Base-by-base conservation (phyloP, 1,284 basidiomycete genomes). In the Schizophyllum amplum region DNA sequence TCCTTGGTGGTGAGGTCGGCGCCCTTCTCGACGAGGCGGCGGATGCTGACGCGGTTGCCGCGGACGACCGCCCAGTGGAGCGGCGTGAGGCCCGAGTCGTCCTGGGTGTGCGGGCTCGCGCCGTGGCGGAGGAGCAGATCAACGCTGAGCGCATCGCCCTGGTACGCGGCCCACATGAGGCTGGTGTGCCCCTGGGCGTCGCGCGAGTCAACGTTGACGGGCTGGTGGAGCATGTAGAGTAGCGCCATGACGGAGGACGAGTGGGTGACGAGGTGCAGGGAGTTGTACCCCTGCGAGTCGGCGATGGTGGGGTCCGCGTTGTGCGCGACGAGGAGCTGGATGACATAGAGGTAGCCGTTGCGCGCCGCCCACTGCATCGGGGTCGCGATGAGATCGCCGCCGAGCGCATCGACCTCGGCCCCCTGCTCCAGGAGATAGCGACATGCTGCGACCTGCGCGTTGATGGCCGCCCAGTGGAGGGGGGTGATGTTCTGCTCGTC, bases 21-120 rank as follows among this genome's bases (percentile, higher is more conserved):
- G 0, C 94, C 94, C 17, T 89, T 89, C 62, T 93, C 87, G 11
- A 97, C 72, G 13, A 99, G 75, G 53, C 89, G 82, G 23, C 89
- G 80, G 56, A 99, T 96, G 67, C 92, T 94, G 49, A 83, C 75
- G 55, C 88, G 78, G 67, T 95, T 97, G 5, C 96, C 97, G 60
- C 94, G 85, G 11, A 99, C 96, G n/a, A 97, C 95, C 1, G 94
- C 95, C 97, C 97, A 99, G 69, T 99, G 97, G 54, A 99, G 77
- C 0, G 97, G 93, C 0, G 93, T 85, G 55, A 99, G 78, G 0
- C 94, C 94, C 0, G 82, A 73, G 61, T 91, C 86, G 68, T 99
- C 97, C 47, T 80, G 79, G 4, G 86, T 73, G 60, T 84, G 83
- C 1, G 88, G 78, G 56, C 84, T 88, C 2, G 95, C 93, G 6